Evolutionary conservation across 345 rosid species (phyloP), one percentile per base, ranked within the genome.

Genomic region (Aurinia saxatilis): DNA sequence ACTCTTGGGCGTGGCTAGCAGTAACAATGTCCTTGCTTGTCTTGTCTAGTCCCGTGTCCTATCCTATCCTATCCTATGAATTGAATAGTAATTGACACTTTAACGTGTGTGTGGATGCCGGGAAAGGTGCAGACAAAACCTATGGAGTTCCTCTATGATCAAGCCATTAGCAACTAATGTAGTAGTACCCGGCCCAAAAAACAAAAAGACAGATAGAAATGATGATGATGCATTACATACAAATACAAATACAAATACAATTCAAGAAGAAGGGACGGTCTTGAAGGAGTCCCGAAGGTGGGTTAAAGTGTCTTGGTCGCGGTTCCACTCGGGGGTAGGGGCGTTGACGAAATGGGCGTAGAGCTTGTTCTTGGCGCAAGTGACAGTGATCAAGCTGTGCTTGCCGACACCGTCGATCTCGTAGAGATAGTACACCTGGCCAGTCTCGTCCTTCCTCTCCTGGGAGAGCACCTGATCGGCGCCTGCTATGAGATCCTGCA

Each of bases 301-400:
- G 81, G 87, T 84, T 70, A 91, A 70, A 0, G 80, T 81, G 11
- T 81, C 81, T 51, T 84, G 75, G 58, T 91, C 98, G 11, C 85
- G 81, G 41, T 74, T 88, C 98, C 96, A 91, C 70, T 91, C 98
- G 2, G 81, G 79, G 1, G 84, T 15, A 1, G 96, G 98, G 9
- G 95, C 96, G 38, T 86, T 91, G 2, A 91, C 90, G 63, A 91
- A 91, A 77, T 91, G 98, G 3, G 96, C 95, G 50, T 86, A 91
- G 25, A 91, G 82, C 76, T 91, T 91, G 65, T 91, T 88, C 55
- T 79, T 84, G 13, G 98, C 87, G 50, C 95, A 91, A 50, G 96
- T 91, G 7, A 88, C 92, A 10, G 87, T 65, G 34, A 91, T 86
- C 76, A 91, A 74, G 39, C 95, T 83, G 59, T 91, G 98, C 34